These are phyloP conservation scores for Alternaria panax DNA, from an alignment of 2,329 filamentous ascomycete species.

Conservation along the genomic window DNA sequence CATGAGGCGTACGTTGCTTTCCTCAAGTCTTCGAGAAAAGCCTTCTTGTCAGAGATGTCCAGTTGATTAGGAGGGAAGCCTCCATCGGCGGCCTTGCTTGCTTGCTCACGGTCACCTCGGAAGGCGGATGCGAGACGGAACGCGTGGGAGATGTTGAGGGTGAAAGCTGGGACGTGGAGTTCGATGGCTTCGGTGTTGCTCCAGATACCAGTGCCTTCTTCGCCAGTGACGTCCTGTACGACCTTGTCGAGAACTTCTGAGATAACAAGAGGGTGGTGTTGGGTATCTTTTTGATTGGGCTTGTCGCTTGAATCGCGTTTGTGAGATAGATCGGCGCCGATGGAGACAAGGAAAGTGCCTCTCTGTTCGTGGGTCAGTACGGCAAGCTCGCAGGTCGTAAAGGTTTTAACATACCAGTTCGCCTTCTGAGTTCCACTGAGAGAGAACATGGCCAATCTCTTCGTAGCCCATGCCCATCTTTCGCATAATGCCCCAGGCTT, in stretches of 20 bases:
- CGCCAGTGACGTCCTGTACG: slow-evolving; percentile 71
- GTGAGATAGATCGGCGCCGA: slow-evolving; percentile 67
- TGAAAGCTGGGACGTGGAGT: slow-evolving; percentile 69
- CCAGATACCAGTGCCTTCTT: slow-evolving; percentile 74
- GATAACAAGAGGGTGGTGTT: slow-evolving; percentile 58
- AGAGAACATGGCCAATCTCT: slow-evolving; percentile 67
- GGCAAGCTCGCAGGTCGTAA: neutral
- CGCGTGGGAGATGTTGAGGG: slow-evolving; percentile 68
- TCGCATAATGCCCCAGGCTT: slow-evolving; percentile 70
- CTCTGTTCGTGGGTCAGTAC: slow-evolving; percentile 33
- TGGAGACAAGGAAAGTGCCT: slow-evolving; percentile 69
- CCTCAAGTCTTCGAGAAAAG: slow-evolving; percentile 66
- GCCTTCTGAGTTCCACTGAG: slow-evolving; percentile 66
- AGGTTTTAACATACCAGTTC: slow-evolving; percentile 55
- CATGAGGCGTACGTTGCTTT: slow-evolving; percentile 68
- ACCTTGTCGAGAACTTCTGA: slow-evolving; percentile 73
- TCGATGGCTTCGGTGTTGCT: slow-evolving; percentile 67
- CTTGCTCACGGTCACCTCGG: slow-evolving; percentile 61
- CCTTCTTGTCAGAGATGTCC: slow-evolving; percentile 41
- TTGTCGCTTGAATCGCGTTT: slow-evolving; percentile 52
- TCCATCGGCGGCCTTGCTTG: slow-evolving; percentile 57
- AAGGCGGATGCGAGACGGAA: slow-evolving; percentile 70
- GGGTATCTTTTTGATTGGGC: slow-evolving; percentile 9
- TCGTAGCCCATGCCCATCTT: slow-evolving; percentile 66
- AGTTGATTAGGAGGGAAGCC: slow-evolving; percentile 52